Evolutionary conservation across 1,284 basidiomycete species (phyloP), one percentile per base, ranked within the genome.

Genomic region (Waitea zeae): DNA sequence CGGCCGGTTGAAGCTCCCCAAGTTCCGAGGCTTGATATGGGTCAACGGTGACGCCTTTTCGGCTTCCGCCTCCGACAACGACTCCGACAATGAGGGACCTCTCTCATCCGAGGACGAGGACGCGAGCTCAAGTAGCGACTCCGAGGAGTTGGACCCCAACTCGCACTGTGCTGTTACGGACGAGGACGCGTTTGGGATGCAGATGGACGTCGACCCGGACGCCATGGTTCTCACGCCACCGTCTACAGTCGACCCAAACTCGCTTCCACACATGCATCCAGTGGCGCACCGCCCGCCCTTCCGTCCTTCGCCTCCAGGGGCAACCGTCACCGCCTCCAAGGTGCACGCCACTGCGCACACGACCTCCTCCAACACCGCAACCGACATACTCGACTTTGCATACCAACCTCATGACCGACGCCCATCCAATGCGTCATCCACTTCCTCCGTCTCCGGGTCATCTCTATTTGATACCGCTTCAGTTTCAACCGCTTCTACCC

Each of bases 21-120:
- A 47, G 33, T 64, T 59, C 52, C 58, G 80, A 17, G 80, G 81
- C 0, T 67, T 84, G 36, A 56, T 80, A 14, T 83, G 77, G 69
- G 79, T 82, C 45, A 62, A 78, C 29, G 71, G 64, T 39, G 76
- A 79, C 43, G 73, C 76, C 48, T 7, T 26, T n/a, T 7, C 7
- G 24, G 24, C n/a, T 7, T 7, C 9, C 24, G 24, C 7, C 9
- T n/a, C n/a, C 9, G 9, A 7, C n/a, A n/a, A 38, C 26, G 38
- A 43, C 33, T 30, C 20, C n/a, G 34, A 38, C 20, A 41, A 41
- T 15, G 38, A 37, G 29, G 44, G 40, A 31, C n/a, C n/a, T n/a
- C n/a, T n/a, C n/a, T n/a, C n/a, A n/a, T n/a, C n/a, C n/a, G n/a
- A n/a, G n/a, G n/a, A n/a, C n/a, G n/a, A n/a, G n/a, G n/a, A n/a